Base-by-base conservation (phyloP, 768 basidiomycete genomes). In the Kwoniella dejecticola region DNA sequence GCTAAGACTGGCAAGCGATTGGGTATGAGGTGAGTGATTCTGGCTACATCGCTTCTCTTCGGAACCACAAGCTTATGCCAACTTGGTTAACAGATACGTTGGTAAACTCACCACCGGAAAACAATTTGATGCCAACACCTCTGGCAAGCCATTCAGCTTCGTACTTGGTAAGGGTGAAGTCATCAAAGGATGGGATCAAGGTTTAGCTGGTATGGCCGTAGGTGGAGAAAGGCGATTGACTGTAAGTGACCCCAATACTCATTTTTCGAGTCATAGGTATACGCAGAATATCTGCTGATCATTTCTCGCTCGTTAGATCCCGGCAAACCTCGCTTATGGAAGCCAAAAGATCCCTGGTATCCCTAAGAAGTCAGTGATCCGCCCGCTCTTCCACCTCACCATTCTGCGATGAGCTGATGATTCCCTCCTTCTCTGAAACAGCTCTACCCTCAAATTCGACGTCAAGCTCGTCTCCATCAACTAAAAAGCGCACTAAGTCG, bases 121-220 rank as follows among this genome's bases (percentile, higher is more conserved):
- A 71, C 91, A 92, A 24, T 90, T 95, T 75, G 73, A 87, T 80
- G 47, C 75, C 72, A 77, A 75, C 67, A 75, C 72, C 33, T 36
- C 69, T 44, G 71, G 75, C 33, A 58, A 69, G 57, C 69, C 90
- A 85, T 89, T 92, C 79, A 79, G 81, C 42, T 93, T 93, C 84
- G 83, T 80, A 29, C 83, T 98, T 23, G 95, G 94, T 36, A 82
- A 84, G 60, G 91, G 90, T 24, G 88, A 95, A 76, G 95, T 98
- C 53, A 96, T 98, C 80, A 56, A 54, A 52, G 77, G 79, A 46
- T 96, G 94, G 93, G 95, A 97, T 70, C 82, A 90, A 72, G 95
- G 94, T 40, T 83, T 97, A 57, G 86, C 82, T 29, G 95, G 95
- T 31, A 96, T 98, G 93, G 87, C 90, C 70, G 86, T 88, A 40